A percentile compares a stretch with the other conserved stretches of the same genome.
Evolutionary conservation across 2,329 filamentous ascomycete genomes (phyloP).

Genomic region (Fusarium sp.): DNA sequence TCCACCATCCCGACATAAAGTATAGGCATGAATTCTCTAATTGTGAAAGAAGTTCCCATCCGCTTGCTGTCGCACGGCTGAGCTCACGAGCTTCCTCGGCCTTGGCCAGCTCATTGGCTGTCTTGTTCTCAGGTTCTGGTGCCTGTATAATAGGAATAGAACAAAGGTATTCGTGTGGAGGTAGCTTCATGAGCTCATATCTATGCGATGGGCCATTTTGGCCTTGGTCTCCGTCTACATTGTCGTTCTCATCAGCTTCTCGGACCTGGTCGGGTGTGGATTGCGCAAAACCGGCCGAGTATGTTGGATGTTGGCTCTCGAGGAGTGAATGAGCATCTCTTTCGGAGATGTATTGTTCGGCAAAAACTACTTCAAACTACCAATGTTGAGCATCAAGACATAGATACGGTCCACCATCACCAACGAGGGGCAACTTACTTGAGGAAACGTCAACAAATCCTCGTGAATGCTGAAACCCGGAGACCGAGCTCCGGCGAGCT

Average conservation of each 20-base stretch:
- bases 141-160: conserved; percentile 77
- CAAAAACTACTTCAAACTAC: conserved; percentile 83
- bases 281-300: conserved; percentile 53
- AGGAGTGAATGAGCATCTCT: conserved; percentile 72
- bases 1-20: conserved; percentile 89
- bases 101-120: conserved; percentile 71
- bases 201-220: conserved; percentile 46
- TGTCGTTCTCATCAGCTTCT: conserved; percentile 42
- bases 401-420: background rate
- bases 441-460: conserved; percentile 85
- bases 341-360: conserved; percentile 75
- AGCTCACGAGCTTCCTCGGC: conserved; percentile 84
- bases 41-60: conserved; percentile 80
- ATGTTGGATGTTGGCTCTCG: conserved; percentile 51
- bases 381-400: conserved; percentile 20
- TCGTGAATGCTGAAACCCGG: conserved; percentile 84
- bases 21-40: conserved; percentile 88
- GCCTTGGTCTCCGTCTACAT: conserved; percentile 40
- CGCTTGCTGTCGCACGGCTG: conserved; percentile 76
- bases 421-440: conserved; percentile 62
- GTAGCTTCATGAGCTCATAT: conserved; percentile 80
- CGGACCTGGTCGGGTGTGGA: conserved; percentile 50
- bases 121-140: conserved; percentile 66
- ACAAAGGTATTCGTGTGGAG: conserved; percentile 81
- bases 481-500: conserved; percentile 59